Evolutionary conservation across 129 eudicot genomes (phyloP).

Genomic region (Logfia minima): DNA sequence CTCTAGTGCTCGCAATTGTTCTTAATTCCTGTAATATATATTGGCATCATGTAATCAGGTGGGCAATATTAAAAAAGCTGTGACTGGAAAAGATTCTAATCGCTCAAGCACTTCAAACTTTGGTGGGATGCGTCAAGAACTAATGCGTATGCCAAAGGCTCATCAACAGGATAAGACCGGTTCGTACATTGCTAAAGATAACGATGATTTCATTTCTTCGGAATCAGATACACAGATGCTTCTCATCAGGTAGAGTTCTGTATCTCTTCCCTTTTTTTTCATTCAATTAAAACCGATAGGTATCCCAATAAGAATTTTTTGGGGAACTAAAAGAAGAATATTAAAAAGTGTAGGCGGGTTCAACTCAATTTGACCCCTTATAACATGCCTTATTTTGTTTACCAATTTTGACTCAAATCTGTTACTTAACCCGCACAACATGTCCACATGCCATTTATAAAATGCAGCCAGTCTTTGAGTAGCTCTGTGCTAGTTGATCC

Average conservation of each 20-base stretch:
- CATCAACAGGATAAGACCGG: constrained; percentile 47
- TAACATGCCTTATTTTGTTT: background rate
- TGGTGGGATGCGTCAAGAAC: constrained; percentile 69
- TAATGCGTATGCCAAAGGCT: constrained; percentile 73
- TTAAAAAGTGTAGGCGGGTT: background rate
- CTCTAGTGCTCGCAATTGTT: background rate
- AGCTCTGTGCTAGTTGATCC: no score
- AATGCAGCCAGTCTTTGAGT: no score
- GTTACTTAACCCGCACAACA: background rate
- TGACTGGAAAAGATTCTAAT: constrained; percentile 40
- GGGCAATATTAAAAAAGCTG: constrained; percentile 58
- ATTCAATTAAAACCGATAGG: background rate
- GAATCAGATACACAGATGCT: constrained; percentile 78
- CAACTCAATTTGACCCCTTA: background rate
- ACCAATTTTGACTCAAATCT: background rate
- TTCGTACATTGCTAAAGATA: constrained; percentile 49
- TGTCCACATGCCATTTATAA: background rate
- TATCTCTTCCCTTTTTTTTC: background rate
- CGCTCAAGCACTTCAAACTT: constrained; percentile 45
- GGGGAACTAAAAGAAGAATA: background rate
- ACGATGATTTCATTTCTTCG: constrained; percentile 77
- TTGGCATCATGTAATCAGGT: constrained; percentile 43
- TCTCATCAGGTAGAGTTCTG: constrained; percentile 54
- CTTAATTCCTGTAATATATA: constrained; percentile 1
- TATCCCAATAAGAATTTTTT: no score